Percentiles rank a stretch among this genome's conserved stretches.
Conservation (phyloP, 345 rosid species). For the Noccaea bulbosa region DNA sequence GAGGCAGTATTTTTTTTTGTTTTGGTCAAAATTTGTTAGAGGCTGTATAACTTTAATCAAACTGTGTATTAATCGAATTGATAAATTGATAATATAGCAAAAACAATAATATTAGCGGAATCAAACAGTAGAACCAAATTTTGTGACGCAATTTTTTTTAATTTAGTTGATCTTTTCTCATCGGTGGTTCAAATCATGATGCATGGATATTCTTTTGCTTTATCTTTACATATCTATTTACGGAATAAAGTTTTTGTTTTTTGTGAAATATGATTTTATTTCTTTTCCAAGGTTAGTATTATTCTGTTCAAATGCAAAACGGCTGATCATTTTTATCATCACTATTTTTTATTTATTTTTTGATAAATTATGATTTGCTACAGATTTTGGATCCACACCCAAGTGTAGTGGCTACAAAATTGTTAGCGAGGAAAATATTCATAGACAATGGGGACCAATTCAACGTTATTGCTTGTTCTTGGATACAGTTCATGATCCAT, state of each 20-base stretch:
- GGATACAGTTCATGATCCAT: slow-evolving; percentile 91
- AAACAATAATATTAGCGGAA: background rate
- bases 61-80: too few species aligned
- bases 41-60: background rate
- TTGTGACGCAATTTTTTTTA: slow-evolving; percentile 17
- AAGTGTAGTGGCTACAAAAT: slow-evolving; percentile 63
- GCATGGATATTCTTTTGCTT: slow-evolving; percentile 19
- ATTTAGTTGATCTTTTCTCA: background rate
- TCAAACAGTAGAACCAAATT: slow-evolving; percentile 1
- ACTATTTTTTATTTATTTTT: slow-evolving; percentile 7
- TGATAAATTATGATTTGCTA: background rate
- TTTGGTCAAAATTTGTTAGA: too few species aligned
- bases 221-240: background rate
- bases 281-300: background rate
- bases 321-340: background rate
- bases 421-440: slow-evolving; percentile 57
- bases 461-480: slow-evolving; percentile 76
- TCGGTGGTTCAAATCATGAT: slow-evolving; percentile 24
- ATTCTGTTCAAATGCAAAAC: background rate
- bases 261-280: slow-evolving; percentile 15
- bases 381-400: slow-evolving; percentile 81
- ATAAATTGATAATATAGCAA: too few species aligned
- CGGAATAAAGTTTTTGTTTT: slow-evolving; percentile 9
- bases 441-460: slow-evolving; percentile 68
- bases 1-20: too few species aligned